Evolutionary conservation across 305 asterid genomes (phyloP), one percentile per base, ranked within the genome.

Genomic region (Ajuga reptans): DNA sequence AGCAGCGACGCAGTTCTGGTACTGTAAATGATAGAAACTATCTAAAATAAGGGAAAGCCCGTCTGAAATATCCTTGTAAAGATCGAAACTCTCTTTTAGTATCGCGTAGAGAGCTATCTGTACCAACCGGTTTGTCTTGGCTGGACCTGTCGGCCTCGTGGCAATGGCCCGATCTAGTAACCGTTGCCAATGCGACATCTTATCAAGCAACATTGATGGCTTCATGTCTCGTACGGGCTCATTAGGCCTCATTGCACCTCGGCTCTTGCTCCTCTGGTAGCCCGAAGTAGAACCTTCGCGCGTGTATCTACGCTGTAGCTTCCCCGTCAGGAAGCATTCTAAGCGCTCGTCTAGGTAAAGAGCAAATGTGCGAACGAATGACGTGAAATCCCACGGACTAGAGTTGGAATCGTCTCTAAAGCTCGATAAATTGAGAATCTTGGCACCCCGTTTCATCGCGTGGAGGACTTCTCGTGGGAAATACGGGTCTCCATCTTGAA

Each of bases 381-480:
- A 83, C 0, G 95, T 86, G 79, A 79, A 91, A 76, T 91, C 92
- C 95, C 95, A 91, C 0, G 98, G 93, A 57, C 89, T 86, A 0
- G 94, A 85, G 61, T 84, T 87, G 0, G 98, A 87, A 57, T 89
- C 95, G 36, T 91, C 96, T 0, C 95, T 83, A 18, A 91, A 91
- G 74, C 82, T 74, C 1, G 92, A 79, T 2, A 89, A 82, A 43
- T 91, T 89, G 72, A 89, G 94, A 52, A 89, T 89, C 75, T 82
- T 85, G 56, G 96, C 87, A 0, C 95, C 98, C 1, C 85, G 77
- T 72, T 86, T 89, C 96, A 89, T 91, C 9, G 96, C 89, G 17
- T 87, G 96, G 39, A 91, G 89, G 55, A 91, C 93, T 67, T 91
- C 96, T 27, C 94, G 75, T 0, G 96, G 96, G 80, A 89, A 91